Evolutionary conservation across 345 rosid species (phyloP), one percentile per base, ranked within the genome.

Genomic region (Triadica sebifera): DNA sequence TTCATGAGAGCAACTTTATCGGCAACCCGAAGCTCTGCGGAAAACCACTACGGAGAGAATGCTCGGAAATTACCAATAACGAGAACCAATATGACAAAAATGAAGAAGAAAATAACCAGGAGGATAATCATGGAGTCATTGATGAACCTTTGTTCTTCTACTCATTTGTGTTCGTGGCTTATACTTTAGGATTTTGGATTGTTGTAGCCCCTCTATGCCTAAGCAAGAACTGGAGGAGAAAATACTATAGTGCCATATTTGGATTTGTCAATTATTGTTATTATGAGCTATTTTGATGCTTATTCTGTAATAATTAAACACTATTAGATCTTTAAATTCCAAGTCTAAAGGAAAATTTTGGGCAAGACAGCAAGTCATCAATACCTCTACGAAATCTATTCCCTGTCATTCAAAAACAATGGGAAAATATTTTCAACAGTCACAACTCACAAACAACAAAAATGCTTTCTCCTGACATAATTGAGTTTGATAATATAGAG

Each of bases 21-120:
- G 82, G 79, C 50, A 79, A 79, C 72, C 64, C 47, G 25, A 22
- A 57, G 8, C 75, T 75, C 9, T 79, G 74, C 17, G 73, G 82
- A 6, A 56, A 74, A 12, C 75, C 58, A n/a, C 38, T 74, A 8
- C 1, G 17, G 24, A 55, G 8, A 55, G 20, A 19, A 19, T 55
- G 58, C 58, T 19, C 24, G 17, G 58, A 55, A 17, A 19, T 17
- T 55, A 6, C 5, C 57, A 52, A 29, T 29, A 29, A 29, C 34
- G 34, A 29, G 2, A 29, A 52, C 16, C 57, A 52, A 50, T 12
- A 52, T 52, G 19, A 52, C 17, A 6, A 13, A 15, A 16, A 17
- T 52, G 58, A 55, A 55, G 24, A 55, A 55, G 24, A 55, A 55
- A 19, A 55, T 1, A 55, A 55, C 24, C 8, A 17, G 58, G 58